Evolutionary conservation across 305 asterid genomes (phyloP).

Genomic region (Ajuga reptans): DNA sequence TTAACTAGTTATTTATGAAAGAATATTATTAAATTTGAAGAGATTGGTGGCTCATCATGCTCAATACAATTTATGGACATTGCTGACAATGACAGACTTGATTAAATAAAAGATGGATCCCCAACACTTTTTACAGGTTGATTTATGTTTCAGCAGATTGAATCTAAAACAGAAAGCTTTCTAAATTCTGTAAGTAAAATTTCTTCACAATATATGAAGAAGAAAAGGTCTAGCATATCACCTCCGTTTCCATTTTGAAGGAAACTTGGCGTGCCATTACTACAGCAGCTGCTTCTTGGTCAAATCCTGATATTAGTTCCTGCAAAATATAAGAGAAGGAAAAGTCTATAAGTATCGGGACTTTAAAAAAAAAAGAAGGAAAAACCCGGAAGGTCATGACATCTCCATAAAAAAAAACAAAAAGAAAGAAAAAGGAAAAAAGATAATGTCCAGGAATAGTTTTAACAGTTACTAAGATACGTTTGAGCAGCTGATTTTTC

Average conservation of each 20-base stretch:
- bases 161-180: background rate
- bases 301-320: constrained; percentile 95
- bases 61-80: constrained; percentile 2
- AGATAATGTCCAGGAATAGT: background rate
- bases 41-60: constrained; percentile 15
- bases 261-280: constrained; percentile 96
- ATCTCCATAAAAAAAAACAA: background rate
- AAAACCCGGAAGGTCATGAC: background rate
- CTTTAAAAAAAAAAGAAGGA: background rate
- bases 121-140: constrained; percentile 8
- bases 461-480: background rate
- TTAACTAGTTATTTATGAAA: background rate
- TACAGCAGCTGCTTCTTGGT: constrained; percentile 98
- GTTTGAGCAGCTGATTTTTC: background rate
- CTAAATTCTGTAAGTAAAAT: background rate
- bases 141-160: constrained; percentile 12
- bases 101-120: background rate
- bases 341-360: background rate
- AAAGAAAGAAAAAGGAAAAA: too few relatives aligned
- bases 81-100: background rate
- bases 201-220: constrained; percentile 9
- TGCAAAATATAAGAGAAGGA: constrained; percentile 30
- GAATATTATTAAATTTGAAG: background rate
- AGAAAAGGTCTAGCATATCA: constrained; percentile 23
- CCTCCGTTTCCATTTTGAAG: constrained; percentile 98